Evolutionary conservation across 148 eudicot genomes (phyloP).

Genomic region (Chenopodium berlandieri): DNA sequence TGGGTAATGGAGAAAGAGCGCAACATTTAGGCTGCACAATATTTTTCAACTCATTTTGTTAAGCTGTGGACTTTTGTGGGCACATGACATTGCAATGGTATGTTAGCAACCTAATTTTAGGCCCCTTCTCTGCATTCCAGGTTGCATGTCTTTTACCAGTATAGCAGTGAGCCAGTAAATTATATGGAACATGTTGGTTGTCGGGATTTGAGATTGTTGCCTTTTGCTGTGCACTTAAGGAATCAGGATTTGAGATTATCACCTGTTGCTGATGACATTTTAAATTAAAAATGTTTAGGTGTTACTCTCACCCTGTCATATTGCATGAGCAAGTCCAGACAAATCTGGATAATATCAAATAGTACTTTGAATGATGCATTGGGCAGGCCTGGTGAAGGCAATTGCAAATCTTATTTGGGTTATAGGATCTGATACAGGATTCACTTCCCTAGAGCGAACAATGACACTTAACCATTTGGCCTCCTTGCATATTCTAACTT

Average conservation of each 20-base stretch:
- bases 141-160: not conserved
- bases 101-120: not conserved
- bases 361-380: no score
- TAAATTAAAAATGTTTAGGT: no score
- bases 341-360: no score
- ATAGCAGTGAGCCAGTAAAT: not conserved
- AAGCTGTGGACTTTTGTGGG: not conserved
- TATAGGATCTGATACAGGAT: no score
- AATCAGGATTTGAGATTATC: not conserved
- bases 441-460: no score
- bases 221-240: not conserved
- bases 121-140: not conserved
- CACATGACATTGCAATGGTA: not conserved
- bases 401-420: no score
- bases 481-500: no score
- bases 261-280: not conserved
- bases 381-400: no score
- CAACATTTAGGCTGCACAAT: not conserved
- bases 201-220: not conserved
- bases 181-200: not conserved
- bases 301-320: no score
- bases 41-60: not conserved
- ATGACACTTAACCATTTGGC: no score
- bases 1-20: not conserved
- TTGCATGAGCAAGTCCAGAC: no score